phyloP scores from a whole-genome alignment of 345 rosid species.

The Eucalyptus cloeziana region DNA sequence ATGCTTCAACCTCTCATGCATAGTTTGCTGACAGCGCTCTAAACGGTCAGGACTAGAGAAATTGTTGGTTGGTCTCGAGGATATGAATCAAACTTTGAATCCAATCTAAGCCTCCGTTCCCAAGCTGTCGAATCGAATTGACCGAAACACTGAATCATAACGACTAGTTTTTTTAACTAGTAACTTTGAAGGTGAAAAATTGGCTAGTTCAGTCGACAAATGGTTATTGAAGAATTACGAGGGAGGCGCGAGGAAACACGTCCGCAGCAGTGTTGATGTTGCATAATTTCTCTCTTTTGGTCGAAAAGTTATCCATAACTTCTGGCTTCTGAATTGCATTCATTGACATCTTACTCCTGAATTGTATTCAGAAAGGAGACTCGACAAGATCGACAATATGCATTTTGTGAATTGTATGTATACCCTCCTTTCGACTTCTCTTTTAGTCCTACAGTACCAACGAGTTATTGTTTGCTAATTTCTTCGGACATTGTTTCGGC shows the following conservation, averaged over 20 bases:
- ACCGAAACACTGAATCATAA: neutral
- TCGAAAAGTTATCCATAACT: neutral
- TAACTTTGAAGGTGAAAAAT: neutral
- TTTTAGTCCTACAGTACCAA: neutral
- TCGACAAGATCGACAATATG: neutral
- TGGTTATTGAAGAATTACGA: neutral
- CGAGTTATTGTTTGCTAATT: neutral
- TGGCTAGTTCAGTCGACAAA: neutral
- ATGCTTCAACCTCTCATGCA: neutral
- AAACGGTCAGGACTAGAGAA: neutral
- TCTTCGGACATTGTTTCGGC: neutral
- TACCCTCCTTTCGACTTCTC: neutral
- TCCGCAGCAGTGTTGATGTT: neutral
- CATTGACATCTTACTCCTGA: neutral
- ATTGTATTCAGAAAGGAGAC: neutral
- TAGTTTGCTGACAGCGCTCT: neutral
- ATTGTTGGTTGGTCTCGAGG: neutral
- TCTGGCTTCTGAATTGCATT: neutral
- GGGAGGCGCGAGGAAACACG: neutral
- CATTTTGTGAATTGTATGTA: neutral
- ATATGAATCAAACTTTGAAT: neutral
- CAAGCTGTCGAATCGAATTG: neutral
- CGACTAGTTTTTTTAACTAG: too few species aligned
- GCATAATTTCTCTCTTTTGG: neutral
- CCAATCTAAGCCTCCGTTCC: neutral